A percentile compares a stretch with the other conserved stretches of the same genome.
Evolutionary conservation across 2,329 filamentous ascomycete species (phyloP).

Genomic region (Colletotrichum sp.): DNA sequence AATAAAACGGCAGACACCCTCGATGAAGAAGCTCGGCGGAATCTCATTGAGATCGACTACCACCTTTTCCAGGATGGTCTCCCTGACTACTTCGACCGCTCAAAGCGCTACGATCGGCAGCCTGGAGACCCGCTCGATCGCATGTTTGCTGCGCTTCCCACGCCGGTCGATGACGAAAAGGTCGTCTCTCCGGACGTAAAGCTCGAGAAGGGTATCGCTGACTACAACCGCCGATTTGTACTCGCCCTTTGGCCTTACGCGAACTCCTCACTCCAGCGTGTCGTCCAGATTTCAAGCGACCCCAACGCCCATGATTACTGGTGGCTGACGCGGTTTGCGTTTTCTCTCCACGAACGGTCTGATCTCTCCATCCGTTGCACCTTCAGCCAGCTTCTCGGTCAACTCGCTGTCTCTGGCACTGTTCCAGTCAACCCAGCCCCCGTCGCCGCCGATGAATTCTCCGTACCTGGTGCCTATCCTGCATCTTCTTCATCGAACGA

Average conservation of each 20-base stretch:
- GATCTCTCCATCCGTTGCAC: constrained; percentile 4
- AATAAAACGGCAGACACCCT: background rate
- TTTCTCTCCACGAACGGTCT: constrained; percentile 2
- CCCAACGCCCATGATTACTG: constrained; percentile 4
- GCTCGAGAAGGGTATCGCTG: background rate
- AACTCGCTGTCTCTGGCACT: background rate
- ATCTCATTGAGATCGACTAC: constrained; percentile 9
- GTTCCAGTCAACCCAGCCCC: background rate
- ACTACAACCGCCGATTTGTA: background rate
- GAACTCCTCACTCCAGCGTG: constrained; percentile 7
- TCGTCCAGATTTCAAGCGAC: background rate
- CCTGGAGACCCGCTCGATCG: constrained; percentile 9
- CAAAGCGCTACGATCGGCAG: background rate
- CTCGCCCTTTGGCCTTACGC: constrained; percentile 18
- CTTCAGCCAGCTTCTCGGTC: constrained; percentile 14
- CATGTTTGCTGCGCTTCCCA: constrained; percentile 4
- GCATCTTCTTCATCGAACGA: background rate
- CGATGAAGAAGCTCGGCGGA: background rate
- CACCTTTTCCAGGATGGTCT: constrained; percentile 6
- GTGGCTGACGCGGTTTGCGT: constrained; percentile 14
- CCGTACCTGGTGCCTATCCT: background rate
- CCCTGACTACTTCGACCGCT: constrained; percentile 1
- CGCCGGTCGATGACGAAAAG: background rate
- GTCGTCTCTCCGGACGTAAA: background rate
- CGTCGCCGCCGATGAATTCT: background rate